Evolutionary conservation across 2,329 filamentous ascomycete genomes (phyloP).

Genomic region (Xylaria sp.): DNA sequence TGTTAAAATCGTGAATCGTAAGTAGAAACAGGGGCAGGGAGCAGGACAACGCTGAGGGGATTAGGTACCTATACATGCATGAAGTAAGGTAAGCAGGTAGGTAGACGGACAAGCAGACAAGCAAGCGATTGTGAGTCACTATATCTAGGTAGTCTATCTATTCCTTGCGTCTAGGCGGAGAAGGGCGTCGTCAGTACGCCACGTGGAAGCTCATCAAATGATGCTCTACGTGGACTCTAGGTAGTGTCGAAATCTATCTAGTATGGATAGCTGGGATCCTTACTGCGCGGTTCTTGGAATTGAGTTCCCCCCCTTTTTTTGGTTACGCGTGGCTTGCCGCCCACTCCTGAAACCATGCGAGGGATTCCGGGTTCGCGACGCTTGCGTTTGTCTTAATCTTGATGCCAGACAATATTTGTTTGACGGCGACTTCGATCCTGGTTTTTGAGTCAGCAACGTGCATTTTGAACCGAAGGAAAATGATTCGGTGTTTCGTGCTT

Average conservation of each 20-base stretch:
- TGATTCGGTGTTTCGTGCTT: neutral
- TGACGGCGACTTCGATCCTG: conserved; percentile 91
- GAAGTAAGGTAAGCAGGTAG: neutral
- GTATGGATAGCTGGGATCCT: too few relatives aligned
- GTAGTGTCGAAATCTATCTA: too few relatives aligned
- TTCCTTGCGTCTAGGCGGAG: neutral
- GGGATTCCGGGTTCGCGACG: conserved; percentile 87
- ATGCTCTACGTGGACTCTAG: neutral
- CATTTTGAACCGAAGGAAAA: conserved; percentile 22
- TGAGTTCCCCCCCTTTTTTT: too few relatives aligned
- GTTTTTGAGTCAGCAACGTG: conserved; percentile 18
- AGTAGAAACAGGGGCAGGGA: too few relatives aligned
- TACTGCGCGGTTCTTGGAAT: too few relatives aligned
- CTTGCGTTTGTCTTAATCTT: conserved; percentile 88
- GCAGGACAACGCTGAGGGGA: too few relatives aligned
- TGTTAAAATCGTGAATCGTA: too few relatives aligned
- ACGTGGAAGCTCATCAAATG: too few relatives aligned
- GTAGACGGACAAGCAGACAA: too few relatives aligned
- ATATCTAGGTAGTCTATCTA: too few relatives aligned
- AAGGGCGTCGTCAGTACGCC: too few relatives aligned
- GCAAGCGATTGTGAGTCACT: too few relatives aligned
- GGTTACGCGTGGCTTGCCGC: conserved; percentile 45
- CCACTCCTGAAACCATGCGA: conserved; percentile 90
- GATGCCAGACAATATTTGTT: conserved; percentile 90
- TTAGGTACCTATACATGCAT: neutral